Evolutionary conservation across 2,329 filamentous ascomycete genomes (phyloP).

Genomic region (Paecilomyces variotii): DNA sequence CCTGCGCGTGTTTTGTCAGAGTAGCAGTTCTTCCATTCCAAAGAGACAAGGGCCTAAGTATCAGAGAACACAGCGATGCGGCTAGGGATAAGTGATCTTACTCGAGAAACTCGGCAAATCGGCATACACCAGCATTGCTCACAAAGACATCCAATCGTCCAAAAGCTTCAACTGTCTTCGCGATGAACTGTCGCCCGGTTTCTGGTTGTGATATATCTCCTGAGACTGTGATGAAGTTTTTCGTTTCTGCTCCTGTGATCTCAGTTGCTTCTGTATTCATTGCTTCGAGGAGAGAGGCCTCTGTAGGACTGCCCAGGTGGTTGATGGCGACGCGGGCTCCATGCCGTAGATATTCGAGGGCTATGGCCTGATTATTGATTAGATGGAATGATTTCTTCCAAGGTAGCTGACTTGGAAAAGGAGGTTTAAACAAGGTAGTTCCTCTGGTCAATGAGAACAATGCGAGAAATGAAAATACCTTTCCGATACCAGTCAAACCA

Average conservation of each 20-base stretch:
- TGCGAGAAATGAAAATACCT: conserved; percentile 26
- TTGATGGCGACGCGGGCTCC: conserved; percentile 75
- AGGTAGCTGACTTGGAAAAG: too few relatives aligned
- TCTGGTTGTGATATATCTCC: conserved; percentile 72
- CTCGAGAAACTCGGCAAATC: conserved; percentile 80
- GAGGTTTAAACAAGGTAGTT: too few relatives aligned
- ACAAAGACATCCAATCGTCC: conserved; percentile 67
- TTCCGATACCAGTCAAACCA: conserved; percentile 77
- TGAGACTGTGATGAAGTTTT: conserved; percentile 54
- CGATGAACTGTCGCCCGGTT: conserved; percentile 62
- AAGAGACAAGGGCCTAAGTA: too few relatives aligned
- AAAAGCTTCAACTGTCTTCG: conserved; percentile 50
- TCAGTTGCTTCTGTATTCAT: conserved; percentile 22
- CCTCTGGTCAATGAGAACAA: too few relatives aligned
- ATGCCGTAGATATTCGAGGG: conserved; percentile 67
- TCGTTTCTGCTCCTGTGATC: conserved; percentile 18
- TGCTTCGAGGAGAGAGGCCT: conserved; percentile 21
- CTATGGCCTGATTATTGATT: conserved; percentile 51
- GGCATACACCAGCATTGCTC: conserved; percentile 80
- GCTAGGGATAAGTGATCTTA: conserved; percentile 24
- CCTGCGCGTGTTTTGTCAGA: conserved; percentile 24
- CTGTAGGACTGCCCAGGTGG: conserved; percentile 51
- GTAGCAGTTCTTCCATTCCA: not conserved
- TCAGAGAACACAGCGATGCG: not conserved
- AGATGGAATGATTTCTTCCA: not conserved